These are phyloP conservation scores for Fusarium napiforme DNA, from an alignment of 2,329 filamentous ascomycete species.

Conservation along the genomic window DNA sequence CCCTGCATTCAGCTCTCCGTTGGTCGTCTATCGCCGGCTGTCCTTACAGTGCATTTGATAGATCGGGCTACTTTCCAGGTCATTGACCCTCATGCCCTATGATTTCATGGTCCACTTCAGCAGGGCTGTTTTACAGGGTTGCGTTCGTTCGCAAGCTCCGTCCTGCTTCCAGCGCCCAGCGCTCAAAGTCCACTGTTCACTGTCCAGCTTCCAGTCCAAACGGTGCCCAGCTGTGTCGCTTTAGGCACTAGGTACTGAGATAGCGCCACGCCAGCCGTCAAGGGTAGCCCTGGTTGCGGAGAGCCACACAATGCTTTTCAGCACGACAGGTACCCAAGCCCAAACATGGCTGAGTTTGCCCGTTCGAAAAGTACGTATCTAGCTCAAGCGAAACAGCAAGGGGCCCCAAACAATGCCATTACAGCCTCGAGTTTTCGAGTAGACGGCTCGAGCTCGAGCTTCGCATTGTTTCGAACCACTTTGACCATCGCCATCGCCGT, in stretches of 20 bases:
- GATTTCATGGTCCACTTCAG: slow-evolving; percentile 45
- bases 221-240: slow-evolving; percentile 31
- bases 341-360: slow-evolving; percentile 33
- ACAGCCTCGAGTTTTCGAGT: slow-evolving; percentile 15
- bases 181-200: slow-evolving; percentile 17
- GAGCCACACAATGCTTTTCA: slow-evolving; percentile 40
- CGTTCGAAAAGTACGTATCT: slow-evolving; percentile 35
- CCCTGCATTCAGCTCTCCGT: slow-evolving; percentile 25
- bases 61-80: slow-evolving; percentile 40
- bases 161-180: slow-evolving; percentile 42
- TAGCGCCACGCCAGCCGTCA: slow-evolving; percentile 41
- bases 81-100: slow-evolving; percentile 42
- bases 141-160: slow-evolving; percentile 37
- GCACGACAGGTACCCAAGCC: slow-evolving; percentile 36
- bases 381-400: slow-evolving; percentile 15
- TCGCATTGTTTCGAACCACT: slow-evolving; percentile 23
- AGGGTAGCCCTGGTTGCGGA: slow-evolving; percentile 39
- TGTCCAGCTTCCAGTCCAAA: slow-evolving; percentile 32
- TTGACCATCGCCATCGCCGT: slow-evolving; percentile 26
- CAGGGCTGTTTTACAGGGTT: slow-evolving; percentile 43
- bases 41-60: slow-evolving; percentile 25
- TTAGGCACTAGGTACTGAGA: slow-evolving; percentile 31
- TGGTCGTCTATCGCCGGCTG: slow-evolving; percentile 18
- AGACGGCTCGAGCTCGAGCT: slow-evolving; percentile 1
- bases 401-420: slow-evolving; percentile 21